Base-by-base conservation (phyloP, 163 green algal species). In the Volvox carteri region DNA sequence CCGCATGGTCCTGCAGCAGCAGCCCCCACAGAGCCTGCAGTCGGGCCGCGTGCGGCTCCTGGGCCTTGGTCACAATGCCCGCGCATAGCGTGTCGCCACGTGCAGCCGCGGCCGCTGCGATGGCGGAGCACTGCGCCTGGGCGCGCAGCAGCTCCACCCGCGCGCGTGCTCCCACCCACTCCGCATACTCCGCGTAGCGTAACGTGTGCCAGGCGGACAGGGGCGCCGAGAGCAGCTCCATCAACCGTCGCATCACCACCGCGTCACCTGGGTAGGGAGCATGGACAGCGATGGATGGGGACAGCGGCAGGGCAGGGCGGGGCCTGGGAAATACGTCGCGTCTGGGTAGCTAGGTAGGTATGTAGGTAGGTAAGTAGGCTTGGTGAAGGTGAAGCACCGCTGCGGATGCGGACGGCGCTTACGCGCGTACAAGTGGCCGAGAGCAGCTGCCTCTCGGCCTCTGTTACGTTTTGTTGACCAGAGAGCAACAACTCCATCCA, bases 81-180 rank as follows among this genome's bases (percentile, higher is more conserved):
- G 79, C 56, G 39, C 84, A 91, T 33, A 93, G 76, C 23, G 85
- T 58, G 68, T 88, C 81, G 37, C 50, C 76, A 28, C 50, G 75
- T 48, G 80, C 75, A 28, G 72, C 81, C 33, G 81, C 81, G 0
- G 65, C 65, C 23, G 81, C 81, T 18, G 80, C 84, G 65, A 77
- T 81, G 77, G 42, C 50, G 21, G 52, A 48, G 42, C 78, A 74
- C 75, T 78, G 77, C 76, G 74, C 79, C 7, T 76, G 44, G 3
- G 76, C 86, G 39, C 83, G 68, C n/a, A 83, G 50, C 60, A 98
- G 85, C 14, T 94, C 94, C 35, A 96, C 74, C 1, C 91, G 85
- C 21, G 93, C 93, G 4, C 87, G 78, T 30, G 93, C 91, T 8
- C 78, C 93, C 58, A 98, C 96, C 92, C 95, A 96, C 86, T 98